Evolutionary conservation across 2,329 filamentous ascomycete genomes (phyloP).

Genomic region (Aspergillus pseudoglaucus): DNA sequence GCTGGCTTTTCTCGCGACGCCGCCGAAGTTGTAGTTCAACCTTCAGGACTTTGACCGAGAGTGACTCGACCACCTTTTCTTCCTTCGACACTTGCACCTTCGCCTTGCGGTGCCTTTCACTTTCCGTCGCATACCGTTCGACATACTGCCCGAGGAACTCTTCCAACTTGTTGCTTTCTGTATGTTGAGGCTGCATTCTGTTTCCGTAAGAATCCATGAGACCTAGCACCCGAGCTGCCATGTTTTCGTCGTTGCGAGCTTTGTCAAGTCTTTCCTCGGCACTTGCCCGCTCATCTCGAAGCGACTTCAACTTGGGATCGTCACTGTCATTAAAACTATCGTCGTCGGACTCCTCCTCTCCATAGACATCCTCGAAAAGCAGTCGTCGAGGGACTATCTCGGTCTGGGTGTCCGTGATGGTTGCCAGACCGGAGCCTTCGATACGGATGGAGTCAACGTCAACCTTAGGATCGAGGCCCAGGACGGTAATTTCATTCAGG

Average conservation of each 20-base stretch:
- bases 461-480: constrained; percentile 48
- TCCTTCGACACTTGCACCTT: constrained; percentile 17
- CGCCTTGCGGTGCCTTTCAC: constrained; percentile 15
- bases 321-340: constrained; percentile 34
- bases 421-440: constrained; percentile 52
- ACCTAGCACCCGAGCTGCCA: constrained; percentile 15
- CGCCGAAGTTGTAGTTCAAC: constrained; percentile 6
- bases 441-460: constrained; percentile 55
- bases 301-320: constrained; percentile 12
- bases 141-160: constrained; percentile 32
- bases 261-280: constrained; percentile 26
- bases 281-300: constrained; percentile 24
- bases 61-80: constrained; percentile 18
- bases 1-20: not conserved
- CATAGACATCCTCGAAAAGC: constrained; percentile 50
- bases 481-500: constrained; percentile 51
- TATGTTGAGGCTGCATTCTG: constrained; percentile 21
- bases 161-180: constrained; percentile 24
- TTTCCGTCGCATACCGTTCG: constrained; percentile 21
- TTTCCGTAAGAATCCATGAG: constrained; percentile 32
- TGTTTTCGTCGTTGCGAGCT: constrained; percentile 20
- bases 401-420: constrained; percentile 57
- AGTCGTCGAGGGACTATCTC: constrained; percentile 52
- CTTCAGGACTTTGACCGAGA: constrained; percentile 16
- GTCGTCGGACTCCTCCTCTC: constrained; percentile 30